A percentile compares a stretch with the other conserved stretches of the same genome.
These are phyloP conservation scores for Colletotrichum orbiculare DNA, from an alignment of 2,329 filamentous ascomycete genomes.

Conservation along the genomic window DNA sequence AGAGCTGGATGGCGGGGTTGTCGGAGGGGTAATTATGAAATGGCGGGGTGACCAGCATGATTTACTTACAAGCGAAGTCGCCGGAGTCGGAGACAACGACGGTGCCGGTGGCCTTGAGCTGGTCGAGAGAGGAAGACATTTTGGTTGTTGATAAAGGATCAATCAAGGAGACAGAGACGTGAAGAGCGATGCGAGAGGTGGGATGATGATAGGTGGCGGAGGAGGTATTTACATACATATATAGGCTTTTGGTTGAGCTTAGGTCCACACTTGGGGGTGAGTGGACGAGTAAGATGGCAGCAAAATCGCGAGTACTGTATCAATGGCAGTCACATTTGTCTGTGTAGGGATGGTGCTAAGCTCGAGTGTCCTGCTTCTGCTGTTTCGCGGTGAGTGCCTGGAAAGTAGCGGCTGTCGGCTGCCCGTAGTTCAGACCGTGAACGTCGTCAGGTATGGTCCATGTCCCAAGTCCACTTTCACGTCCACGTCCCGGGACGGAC, in stretches of 20 bases:
- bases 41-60: constrained; percentile 21
- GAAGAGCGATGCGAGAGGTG: constrained; percentile 19
- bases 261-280: constrained; percentile 24
- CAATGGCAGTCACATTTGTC: too few relatives aligned
- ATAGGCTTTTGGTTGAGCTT: constrained; percentile 28
- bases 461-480: too few relatives aligned
- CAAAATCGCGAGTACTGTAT: not conserved
- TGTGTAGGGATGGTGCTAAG: not conserved
- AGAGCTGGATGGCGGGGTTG: constrained; percentile 1
- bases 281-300: constrained; percentile 15
- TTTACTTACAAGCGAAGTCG: constrained; percentile 80
- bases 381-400: not conserved
- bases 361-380: not conserved
- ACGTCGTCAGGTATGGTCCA: not conserved
- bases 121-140: constrained; percentile 93
- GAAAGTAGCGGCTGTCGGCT: not conserved
- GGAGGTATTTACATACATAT: constrained; percentile 31
- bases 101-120: constrained; percentile 97
- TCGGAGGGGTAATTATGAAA: constrained; percentile 17
- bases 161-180: constrained; percentile 3
- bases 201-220: constrained; percentile 18
- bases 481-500: too few relatives aligned
- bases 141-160: constrained; percentile 32
- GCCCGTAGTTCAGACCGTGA: not conserved
- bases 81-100: constrained; percentile 97